Evolutionary conservation across 306 rosid species (phyloP).

Genomic region (Alnus glutinosa): DNA sequence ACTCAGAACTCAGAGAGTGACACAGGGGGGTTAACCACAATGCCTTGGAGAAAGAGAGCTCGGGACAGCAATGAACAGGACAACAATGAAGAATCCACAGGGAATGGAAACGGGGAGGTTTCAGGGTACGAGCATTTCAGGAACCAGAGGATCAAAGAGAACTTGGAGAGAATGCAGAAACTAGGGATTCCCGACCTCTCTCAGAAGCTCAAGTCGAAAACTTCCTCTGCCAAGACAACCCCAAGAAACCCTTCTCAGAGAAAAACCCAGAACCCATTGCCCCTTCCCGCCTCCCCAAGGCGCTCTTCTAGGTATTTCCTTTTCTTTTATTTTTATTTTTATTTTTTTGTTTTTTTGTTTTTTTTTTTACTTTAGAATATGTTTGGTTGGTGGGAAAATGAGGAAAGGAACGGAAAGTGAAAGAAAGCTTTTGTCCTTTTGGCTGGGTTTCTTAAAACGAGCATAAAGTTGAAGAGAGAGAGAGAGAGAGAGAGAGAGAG

Average conservation of each 20-base stretch:
- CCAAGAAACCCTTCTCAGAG: constrained; percentile 1
- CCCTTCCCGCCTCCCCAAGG: constrained; percentile 26
- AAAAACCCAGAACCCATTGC: neutral
- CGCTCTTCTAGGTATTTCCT: constrained; percentile 68
- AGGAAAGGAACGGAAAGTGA: neutral
- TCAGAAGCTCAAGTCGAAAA: too few relatives aligned
- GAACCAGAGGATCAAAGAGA: too few relatives aligned
- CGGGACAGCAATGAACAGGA: neutral
- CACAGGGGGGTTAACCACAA: neutral
- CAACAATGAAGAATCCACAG: neutral
- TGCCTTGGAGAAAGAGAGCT: constrained; percentile 24
- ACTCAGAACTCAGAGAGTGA: too few relatives aligned
- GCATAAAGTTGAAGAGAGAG: too few relatives aligned
- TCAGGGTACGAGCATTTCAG: too few relatives aligned
- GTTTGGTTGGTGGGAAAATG: constrained; percentile 6
- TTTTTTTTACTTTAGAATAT: too few relatives aligned
- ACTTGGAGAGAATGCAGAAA: too few relatives aligned
- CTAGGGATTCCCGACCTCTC: too few relatives aligned
- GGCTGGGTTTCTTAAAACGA: too few relatives aligned
- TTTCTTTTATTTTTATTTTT: neutral
- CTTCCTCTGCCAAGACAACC: neutral
- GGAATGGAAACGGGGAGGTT: neutral
- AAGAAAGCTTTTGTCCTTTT: neutral
- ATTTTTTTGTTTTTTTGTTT: neutral
- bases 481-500: too few relatives aligned